These are phyloP conservation scores for Neurospora sp. DNA, from an alignment of 495 filamentous ascomycete genomes.

Conservation along the genomic window DNA sequence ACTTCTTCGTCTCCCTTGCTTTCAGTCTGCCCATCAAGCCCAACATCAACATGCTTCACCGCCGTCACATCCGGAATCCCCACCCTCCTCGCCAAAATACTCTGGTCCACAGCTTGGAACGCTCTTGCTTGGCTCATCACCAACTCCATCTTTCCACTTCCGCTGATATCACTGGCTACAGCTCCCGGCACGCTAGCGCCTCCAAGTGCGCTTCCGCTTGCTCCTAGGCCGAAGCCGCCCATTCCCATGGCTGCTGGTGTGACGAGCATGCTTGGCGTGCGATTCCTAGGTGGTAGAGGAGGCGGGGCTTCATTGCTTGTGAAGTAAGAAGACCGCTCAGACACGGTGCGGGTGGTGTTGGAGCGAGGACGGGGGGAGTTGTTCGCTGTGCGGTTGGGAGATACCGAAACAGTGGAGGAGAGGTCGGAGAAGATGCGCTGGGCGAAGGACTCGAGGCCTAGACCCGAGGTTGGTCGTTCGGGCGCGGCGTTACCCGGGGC, in stretches of 20 bases:
- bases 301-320: background rate
- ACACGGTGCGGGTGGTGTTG: background rate
- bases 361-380: background rate
- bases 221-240: background rate
- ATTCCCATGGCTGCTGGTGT: background rate
- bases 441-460: conserved; percentile 41
- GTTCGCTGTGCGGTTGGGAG: background rate
- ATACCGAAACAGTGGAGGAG: background rate
- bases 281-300: background rate
- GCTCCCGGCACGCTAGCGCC: conserved; percentile 1
- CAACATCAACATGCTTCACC: background rate
- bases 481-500: conserved; percentile 20
- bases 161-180: conserved; percentile 6
- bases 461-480: conserved; percentile 24
- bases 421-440: conserved; percentile 48
- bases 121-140: conserved; percentile 36
- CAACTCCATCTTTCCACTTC: background rate
- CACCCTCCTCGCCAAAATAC: conserved; percentile 37
- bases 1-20: conserved; percentile 12
- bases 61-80: conserved; percentile 21
- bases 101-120: conserved; percentile 44
- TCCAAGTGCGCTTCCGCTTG: background rate
- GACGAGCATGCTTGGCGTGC: background rate
- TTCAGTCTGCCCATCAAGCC: background rate
- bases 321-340: background rate